These are phyloP conservation scores for Lathyrus aphaca DNA, from an alignment of 306 rosid species.

Conservation along the genomic window DNA sequence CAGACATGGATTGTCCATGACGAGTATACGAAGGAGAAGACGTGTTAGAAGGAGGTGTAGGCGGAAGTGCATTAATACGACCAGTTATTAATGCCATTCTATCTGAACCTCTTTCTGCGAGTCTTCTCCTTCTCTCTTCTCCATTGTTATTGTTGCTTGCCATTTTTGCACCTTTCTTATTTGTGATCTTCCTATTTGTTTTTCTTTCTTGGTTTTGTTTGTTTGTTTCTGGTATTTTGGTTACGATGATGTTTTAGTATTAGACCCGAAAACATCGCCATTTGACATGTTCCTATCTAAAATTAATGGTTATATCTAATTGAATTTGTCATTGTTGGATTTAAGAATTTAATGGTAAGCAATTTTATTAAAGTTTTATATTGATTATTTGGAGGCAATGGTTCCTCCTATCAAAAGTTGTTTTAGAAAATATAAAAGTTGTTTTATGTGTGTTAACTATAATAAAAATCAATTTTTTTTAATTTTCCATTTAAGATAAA, in stretches of 20 bases:
- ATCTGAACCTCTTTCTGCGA: conserved; percentile 61
- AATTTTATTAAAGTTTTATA: background rate
- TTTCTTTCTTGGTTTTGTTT: conserved; percentile 15
- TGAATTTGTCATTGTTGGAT: background rate
- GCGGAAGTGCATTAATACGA: conserved; percentile 48
- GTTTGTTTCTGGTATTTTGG: conserved; percentile 43
- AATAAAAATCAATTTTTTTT: too few species aligned
- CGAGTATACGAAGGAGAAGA: conserved; percentile 41
- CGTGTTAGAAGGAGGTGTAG: conserved; percentile 37
- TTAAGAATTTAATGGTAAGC: background rate
- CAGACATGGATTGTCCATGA: conserved; percentile 28
- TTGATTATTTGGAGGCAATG: too few species aligned
- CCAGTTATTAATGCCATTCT: conserved; percentile 76
- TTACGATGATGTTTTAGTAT: conserved; percentile 29
- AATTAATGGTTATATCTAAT: conserved; percentile 2
- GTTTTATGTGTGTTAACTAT: too few species aligned
- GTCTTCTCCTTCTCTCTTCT: conserved; percentile 57
- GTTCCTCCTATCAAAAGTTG: too few species aligned
- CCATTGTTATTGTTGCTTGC: conserved; percentile 38
- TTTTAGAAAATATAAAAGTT: too few species aligned
- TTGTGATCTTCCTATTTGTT: background rate
- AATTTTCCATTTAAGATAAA: too few species aligned
- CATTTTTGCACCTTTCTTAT: conserved; percentile 37
- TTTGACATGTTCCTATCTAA: conserved; percentile 35
- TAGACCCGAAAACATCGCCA: conserved; percentile 27